phyloP scores from a whole-genome alignment of 2,329 filamentous ascomycete genomes.

The Tolypocladium amazonense region DNA sequence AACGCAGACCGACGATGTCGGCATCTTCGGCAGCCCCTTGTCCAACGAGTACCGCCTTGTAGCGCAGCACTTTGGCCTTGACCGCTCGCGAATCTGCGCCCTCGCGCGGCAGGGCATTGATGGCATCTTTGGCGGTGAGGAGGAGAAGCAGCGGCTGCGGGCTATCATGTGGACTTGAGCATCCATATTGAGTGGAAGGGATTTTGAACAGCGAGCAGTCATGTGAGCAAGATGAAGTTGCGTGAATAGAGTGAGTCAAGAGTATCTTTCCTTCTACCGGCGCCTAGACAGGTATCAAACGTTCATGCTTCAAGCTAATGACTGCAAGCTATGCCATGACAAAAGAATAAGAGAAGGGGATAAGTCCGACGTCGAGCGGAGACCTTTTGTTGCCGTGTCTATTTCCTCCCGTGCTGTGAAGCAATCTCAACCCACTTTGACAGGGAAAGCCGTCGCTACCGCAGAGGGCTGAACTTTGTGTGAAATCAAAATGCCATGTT shows the following conservation, averaged over 20 bases:
- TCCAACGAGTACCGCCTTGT: slow-evolving; percentile 71
- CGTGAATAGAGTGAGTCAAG: not conserved
- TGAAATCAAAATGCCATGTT: not conserved
- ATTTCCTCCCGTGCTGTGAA: not conserved
- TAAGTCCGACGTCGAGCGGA: not conserved
- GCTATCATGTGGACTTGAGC: slow-evolving; percentile 33
- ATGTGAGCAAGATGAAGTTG: not conserved
- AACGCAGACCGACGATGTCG: slow-evolving; percentile 68
- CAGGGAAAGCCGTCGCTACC: not conserved
- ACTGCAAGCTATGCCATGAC: not conserved
- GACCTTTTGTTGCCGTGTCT: not conserved
- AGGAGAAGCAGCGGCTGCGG: slow-evolving; percentile 48
- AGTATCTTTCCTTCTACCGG: not conserved
- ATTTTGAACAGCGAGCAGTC: not conserved
- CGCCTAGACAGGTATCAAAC: not conserved
- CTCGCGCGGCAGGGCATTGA: slow-evolving; percentile 52
- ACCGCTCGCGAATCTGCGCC: slow-evolving; percentile 30
- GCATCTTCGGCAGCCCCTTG: slow-evolving; percentile 65
- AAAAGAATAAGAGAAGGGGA: not conserved
- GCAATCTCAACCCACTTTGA: not conserved
- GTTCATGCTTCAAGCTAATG: not conserved
- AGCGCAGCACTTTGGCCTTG: slow-evolving; percentile 56
- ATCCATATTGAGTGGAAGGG: not conserved
- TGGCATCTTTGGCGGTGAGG: slow-evolving; percentile 54
- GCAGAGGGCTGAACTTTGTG: not conserved